Evolutionary conservation across 495 filamentous ascomycete genomes (phyloP).

Genomic region (Daldinia bambusicola): DNA sequence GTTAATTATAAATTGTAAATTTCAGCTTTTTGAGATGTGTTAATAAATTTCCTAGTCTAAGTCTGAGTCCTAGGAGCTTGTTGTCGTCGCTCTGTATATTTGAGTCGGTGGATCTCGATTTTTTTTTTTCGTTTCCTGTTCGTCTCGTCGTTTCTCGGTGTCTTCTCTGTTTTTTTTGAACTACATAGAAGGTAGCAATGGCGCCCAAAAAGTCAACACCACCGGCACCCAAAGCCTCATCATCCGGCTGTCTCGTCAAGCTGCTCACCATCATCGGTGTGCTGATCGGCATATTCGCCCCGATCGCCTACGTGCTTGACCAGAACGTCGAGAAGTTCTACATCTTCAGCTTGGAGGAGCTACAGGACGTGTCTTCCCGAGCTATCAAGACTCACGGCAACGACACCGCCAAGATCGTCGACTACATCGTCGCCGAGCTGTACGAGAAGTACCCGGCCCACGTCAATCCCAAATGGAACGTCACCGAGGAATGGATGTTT

Average conservation of each 20-base stretch:
- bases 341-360: slow-evolving; percentile 74
- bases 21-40: not conserved
- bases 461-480: slow-evolving; percentile 61
- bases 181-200: not conserved
- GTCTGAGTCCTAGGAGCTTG: not conserved
- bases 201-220: slow-evolving; percentile 9
- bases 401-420: slow-evolving; percentile 73
- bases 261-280: slow-evolving; percentile 67
- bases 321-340: slow-evolving; percentile 77
- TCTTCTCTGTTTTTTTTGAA: not conserved
- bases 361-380: slow-evolving; percentile 73
- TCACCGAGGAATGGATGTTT: slow-evolving; percentile 71
- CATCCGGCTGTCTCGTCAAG: slow-evolving; percentile 45
- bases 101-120: not conserved
- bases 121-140: not conserved
- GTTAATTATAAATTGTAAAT: not conserved
- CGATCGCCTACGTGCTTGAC: slow-evolving; percentile 71
- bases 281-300: slow-evolving; percentile 67
- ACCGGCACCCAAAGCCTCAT: slow-evolving; percentile 20
- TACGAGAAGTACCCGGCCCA: slow-evolving; percentile 56
- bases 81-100: not conserved
- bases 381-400: slow-evolving; percentile 75
- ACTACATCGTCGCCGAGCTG: slow-evolving; percentile 70
- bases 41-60: not conserved
- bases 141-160: not conserved